Conservation (phyloP, 176 grass and related monocot genomes). For the Secale cereale region DNA sequence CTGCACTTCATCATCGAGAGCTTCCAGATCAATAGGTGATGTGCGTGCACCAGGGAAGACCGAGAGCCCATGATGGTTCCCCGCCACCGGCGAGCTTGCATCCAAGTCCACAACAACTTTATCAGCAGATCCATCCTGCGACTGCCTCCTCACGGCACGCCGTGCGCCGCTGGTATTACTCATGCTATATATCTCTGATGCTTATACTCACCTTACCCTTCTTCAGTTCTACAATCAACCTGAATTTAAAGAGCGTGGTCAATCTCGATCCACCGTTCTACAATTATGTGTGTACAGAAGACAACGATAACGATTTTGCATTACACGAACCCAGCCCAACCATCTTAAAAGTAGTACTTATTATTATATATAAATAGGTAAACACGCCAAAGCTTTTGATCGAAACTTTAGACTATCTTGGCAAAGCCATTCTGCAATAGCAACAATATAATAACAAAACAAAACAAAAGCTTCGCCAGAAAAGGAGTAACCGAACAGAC, state of each 20-base stretch:
- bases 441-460: background rate
- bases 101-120: constrained; percentile 40
- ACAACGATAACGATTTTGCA: background rate
- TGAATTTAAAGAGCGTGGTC: constrained; percentile 15
- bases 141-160: constrained; percentile 17
- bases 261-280: background rate
- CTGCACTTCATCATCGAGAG: constrained; percentile 49
- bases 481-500: background rate
- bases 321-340: background rate
- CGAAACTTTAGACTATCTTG: background rate
- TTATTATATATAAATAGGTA: background rate
- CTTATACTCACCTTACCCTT: background rate
- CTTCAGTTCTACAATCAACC: background rate
- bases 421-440: background rate
- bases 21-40: constrained; percentile 42
- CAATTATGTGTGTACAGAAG: background rate
- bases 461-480: background rate
- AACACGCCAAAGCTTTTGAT: background rate
- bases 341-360: background rate
- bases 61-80: background rate
- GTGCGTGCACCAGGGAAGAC: constrained; percentile 13
- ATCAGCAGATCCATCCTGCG: constrained; percentile 23
- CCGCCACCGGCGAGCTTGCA: constrained; percentile 5
- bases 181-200: constrained; percentile 23
- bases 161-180: constrained; percentile 17